A percentile compares a stretch with the other conserved stretches of the same genome.
Evolutionary conservation across 2,329 filamentous ascomycete genomes (phyloP).

Genomic region (Phaeosphaeriaceae sp.): DNA sequence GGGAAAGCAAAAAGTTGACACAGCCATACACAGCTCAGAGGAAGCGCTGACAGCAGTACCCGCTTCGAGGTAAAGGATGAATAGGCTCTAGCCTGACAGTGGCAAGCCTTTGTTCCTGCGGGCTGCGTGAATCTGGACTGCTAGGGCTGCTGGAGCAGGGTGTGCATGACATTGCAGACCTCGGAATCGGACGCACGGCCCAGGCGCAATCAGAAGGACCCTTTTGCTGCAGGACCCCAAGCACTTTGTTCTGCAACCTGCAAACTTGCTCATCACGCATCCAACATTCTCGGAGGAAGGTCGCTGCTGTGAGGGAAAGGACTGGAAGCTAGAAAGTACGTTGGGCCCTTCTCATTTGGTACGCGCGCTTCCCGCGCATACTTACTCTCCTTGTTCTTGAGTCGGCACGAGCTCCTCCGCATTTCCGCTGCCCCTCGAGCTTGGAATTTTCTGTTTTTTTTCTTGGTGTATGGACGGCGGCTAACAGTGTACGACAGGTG

Average conservation of each 20-base stretch:
- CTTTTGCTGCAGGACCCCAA: conserved; percentile 24
- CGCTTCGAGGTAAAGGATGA: neutral
- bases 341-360: conserved; percentile 12
- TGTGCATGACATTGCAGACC: conserved; percentile 2
- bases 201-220: conserved; percentile 26
- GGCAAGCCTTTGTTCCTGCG: conserved; percentile 4
- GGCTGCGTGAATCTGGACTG: conserved; percentile 2
- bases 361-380: conserved; percentile 9
- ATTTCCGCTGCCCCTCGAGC: conserved; percentile 33
- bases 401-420: conserved; percentile 30
- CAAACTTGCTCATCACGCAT: conserved; percentile 28
- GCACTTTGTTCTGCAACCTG: conserved; percentile 18
- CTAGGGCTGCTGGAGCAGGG: conserved; percentile 5
- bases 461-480: too few relatives aligned
- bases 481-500: conserved; percentile 36
- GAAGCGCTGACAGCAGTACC: neutral
- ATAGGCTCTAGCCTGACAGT: conserved; percentile 9
- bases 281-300: conserved; percentile 42
- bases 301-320: conserved; percentile 50
- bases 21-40: conserved; percentile 1
- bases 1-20: neutral
- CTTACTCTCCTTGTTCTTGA: too few relatives aligned
- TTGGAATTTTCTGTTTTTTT: conserved; percentile 32
- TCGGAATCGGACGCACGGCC: conserved; percentile 14
- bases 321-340: conserved; percentile 45